Conservation (phyloP, 2,329 filamentous ascomycete genomes). For the Tolypocladium guangdongense region DNA sequence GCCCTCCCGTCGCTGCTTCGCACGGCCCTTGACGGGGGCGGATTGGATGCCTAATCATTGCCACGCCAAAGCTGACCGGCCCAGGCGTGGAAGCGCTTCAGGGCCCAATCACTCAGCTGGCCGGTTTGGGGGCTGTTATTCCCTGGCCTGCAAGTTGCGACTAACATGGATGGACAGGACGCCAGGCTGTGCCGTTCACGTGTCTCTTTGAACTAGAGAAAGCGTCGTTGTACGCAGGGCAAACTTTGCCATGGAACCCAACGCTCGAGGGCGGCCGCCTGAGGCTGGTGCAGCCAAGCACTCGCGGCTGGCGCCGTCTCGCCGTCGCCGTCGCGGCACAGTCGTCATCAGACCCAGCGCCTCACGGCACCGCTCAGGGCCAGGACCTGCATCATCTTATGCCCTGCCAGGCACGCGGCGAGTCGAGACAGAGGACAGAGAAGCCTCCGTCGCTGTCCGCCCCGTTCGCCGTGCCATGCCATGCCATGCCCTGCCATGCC, state of each 20-base stretch:
- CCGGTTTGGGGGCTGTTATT: neutral
- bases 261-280: neutral
- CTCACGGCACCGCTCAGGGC: neutral
- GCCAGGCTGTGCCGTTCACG: neutral
- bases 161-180: neutral
- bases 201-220: neutral
- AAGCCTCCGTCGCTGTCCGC: neutral
- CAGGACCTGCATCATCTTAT: neutral
- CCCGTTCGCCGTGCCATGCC: neutral
- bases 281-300: neutral
- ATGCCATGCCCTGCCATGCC: neutral
- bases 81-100: neutral
- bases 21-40: neutral
- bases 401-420: neutral
- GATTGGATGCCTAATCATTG: neutral
- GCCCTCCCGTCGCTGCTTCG: neutral
- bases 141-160: neutral
- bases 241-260: too few relatives aligned
- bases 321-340: neutral
- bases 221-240: too few relatives aligned
- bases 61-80: neutral
- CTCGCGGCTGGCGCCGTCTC: neutral
- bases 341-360: neutral
- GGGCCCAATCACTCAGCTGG: neutral
- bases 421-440: neutral